phyloP scores from a whole-genome alignment of 2,329 filamentous ascomycete species.

The Sodiomyces alkalinus region DNA sequence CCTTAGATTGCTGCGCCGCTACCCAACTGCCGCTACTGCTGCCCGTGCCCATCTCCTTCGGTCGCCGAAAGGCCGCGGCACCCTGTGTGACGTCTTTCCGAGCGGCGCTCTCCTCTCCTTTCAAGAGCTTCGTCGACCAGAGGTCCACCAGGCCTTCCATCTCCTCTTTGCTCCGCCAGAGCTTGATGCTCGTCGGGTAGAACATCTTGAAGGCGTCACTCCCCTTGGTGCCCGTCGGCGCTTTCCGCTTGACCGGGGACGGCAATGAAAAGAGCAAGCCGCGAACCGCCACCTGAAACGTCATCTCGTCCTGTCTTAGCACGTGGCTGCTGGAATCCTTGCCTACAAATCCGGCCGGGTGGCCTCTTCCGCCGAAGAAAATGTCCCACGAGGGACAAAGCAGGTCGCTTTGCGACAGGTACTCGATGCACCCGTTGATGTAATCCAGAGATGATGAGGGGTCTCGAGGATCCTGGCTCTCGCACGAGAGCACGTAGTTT shows the following conservation, averaged over 20 bases:
- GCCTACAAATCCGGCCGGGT: constrained; percentile 29
- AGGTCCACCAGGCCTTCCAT: constrained; percentile 57
- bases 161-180: constrained; percentile 77
- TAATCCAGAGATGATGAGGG: constrained; percentile 47
- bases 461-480: constrained; percentile 33
- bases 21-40: constrained; percentile 16
- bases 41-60: constrained; percentile 14
- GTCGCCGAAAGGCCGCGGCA: constrained; percentile 32
- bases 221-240: constrained; percentile 24
- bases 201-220: constrained; percentile 76
- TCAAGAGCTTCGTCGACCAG: constrained; percentile 48
- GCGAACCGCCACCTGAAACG: constrained; percentile 78
- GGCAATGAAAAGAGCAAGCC: constrained; percentile 78
- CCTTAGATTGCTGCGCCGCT: constrained; percentile 8
- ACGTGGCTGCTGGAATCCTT: constrained; percentile 52
- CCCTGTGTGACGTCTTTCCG: constrained; percentile 26
- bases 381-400: constrained; percentile 59
- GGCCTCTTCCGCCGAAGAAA: constrained; percentile 48
- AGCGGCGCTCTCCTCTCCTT: constrained; percentile 28
- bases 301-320: constrained; percentile 83
- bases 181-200: constrained; percentile 68
- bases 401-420: constrained; percentile 76
- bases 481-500: constrained; percentile 81
- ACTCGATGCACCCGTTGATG: constrained; percentile 72
- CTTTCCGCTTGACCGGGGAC: constrained; percentile 64